Evolutionary conservation across 768 basidiomycete species (phyloP).

Genomic region (Russula sp.): DNA sequence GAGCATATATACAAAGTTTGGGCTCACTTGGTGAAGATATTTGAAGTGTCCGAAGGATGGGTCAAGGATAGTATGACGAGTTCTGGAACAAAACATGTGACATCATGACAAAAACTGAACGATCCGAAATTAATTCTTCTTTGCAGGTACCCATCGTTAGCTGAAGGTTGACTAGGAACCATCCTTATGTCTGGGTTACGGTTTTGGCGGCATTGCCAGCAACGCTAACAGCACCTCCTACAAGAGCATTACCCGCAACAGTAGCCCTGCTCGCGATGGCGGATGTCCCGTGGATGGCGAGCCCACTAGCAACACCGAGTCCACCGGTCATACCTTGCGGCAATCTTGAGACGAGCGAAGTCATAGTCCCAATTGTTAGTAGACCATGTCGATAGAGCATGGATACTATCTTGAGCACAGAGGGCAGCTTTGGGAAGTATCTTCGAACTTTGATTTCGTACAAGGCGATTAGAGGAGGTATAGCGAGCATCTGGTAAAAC

Average conservation of each 20-base stretch:
- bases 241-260: not conserved
- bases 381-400: slow-evolving; percentile 2
- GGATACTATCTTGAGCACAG: not conserved
- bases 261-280: not conserved
- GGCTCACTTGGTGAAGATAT: too few species aligned
- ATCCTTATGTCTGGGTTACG: not conserved
- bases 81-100: not conserved
- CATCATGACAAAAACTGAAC: not conserved
- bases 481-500: not conserved
- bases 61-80: too few species aligned
- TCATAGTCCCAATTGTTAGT: slow-evolving; percentile 1
- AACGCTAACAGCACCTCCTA: not conserved
- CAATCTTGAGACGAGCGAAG: slow-evolving; percentile 15
- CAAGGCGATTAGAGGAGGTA: slow-evolving; percentile 7
- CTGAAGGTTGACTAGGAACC: not conserved
- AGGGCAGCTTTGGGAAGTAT: slow-evolving; percentile 3
- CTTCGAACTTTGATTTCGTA: slow-evolving; percentile 16
- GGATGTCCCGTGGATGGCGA: slow-evolving; percentile 2
- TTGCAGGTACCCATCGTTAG: not conserved
- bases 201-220: slow-evolving; percentile 1
- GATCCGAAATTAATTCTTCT: not conserved
- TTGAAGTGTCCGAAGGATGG: too few species aligned
- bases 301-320: not conserved
- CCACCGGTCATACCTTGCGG: slow-evolving; percentile 1
- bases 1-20: too few species aligned